Evolutionary conservation across 352 stramenopile species (phyloP), one percentile per base, ranked within the genome.

Genomic region (Elongisporangium undulatum): DNA sequence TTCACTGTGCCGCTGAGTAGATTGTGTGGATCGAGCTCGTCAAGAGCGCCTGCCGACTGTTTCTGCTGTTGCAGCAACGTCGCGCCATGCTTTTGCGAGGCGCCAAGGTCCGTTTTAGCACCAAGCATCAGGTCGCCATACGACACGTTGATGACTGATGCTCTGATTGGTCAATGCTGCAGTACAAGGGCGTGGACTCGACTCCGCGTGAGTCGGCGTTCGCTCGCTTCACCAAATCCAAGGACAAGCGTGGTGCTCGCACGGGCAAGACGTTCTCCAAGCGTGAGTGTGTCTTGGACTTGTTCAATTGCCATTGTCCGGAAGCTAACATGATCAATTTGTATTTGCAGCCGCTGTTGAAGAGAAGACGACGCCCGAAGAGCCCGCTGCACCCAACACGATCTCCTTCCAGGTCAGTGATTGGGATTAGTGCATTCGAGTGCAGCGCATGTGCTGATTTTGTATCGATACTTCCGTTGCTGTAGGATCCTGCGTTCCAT

Each of bases 11-110:
- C 8, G 17, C 54, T 26, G 15, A 57, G 10, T 68, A 89, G 70
- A 93, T 95, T 72, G 75, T 93, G 12, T 85, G 72, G 73, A 59
- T 95, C 10, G 85, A 95, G 56, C 50, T 86, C 19, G 71, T 89
- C 59, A 95, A 95, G 67, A 71, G 77, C 24, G 63, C 88, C 9
- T 77, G 86, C 38, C 85, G 85, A 23, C 54, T 95, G 10, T 29
- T 91, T 39, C 61, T 95, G 34, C 65, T 95, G 21, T 45, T 77
- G 19, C 83, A 91, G 51, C 69, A 77, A 59, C 81, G 77, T 58
- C 76, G 73, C 51, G 66, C 56, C 1, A 74, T 93, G 66, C 71
- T 93, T 6, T 55, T 87, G 17, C 70, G 72, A 55, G 77, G 74
- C 38, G 83, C 79, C 59, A 91, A 83, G 62, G 77, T 88, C 41